Conservation (phyloP, 73 alveolate species). For the Paraurostyla sp. region DNA sequence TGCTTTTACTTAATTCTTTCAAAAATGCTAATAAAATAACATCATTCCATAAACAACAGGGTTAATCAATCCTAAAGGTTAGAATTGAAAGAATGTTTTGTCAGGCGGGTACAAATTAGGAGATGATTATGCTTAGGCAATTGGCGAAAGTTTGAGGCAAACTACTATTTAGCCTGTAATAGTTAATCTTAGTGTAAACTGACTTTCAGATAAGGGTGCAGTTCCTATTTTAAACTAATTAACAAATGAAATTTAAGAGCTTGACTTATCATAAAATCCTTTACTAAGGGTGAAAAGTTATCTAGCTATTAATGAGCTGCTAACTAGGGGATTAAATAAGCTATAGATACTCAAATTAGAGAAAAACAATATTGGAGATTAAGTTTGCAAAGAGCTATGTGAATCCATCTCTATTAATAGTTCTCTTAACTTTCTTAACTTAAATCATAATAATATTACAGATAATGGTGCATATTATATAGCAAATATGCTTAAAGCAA, state of each 20-base stretch:
- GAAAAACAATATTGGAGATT: conserved; percentile 38
- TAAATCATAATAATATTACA: conserved; percentile 54
- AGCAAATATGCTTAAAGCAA: conserved; percentile 14
- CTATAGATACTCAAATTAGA: conserved; percentile 29
- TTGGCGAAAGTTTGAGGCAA: conserved; percentile 4
- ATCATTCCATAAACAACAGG: conserved; percentile 55
- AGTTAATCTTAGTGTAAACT: conserved; percentile 1
- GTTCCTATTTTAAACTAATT: conserved; percentile 13
- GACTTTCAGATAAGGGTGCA: conserved; percentile 36
- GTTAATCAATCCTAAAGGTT: not conserved
- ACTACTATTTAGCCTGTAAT: not conserved
- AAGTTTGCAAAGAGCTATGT: conserved; percentile 1
- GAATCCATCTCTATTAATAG: conserved; percentile 14
- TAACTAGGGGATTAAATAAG: conserved; percentile 1
- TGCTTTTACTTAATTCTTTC: conserved; percentile 55
- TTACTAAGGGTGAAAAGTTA: not conserved
- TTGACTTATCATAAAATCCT: conserved; percentile 39
- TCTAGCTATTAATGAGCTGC: not conserved
- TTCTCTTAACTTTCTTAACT: not conserved
- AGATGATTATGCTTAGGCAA: conserved; percentile 49
- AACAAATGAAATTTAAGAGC: not conserved
- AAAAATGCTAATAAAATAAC: not conserved
- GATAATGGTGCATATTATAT: conserved; percentile 35
- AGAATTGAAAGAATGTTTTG: not conserved
- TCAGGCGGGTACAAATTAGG: conserved; percentile 56